phyloP scores from a whole-genome alignment of 2,329 filamentous ascomycete species.

The Epichloe amarillans region DNA sequence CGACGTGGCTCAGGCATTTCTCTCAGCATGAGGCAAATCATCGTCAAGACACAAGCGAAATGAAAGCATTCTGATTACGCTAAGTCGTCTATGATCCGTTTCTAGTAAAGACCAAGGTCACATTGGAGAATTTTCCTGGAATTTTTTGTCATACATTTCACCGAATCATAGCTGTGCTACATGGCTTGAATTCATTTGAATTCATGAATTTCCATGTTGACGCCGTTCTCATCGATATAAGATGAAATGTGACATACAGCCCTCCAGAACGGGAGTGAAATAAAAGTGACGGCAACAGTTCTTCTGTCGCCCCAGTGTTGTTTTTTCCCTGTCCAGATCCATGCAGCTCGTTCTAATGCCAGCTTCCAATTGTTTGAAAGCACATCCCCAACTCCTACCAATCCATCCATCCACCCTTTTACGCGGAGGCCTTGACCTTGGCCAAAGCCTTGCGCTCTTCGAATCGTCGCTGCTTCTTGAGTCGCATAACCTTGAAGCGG shows the following conservation, averaged over 20 bases:
- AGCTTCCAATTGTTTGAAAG: slow-evolving; percentile 19
- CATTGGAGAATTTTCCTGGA: not conserved
- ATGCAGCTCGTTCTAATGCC: slow-evolving; percentile 25
- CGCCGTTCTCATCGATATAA: slow-evolving; percentile 47
- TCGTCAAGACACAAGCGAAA: too few relatives aligned
- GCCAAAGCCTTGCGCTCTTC: slow-evolving; percentile 94
- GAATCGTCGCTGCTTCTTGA: slow-evolving; percentile 99
- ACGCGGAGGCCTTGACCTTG: slow-evolving; percentile 77
- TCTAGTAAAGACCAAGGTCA: not conserved
- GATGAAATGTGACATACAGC: slow-evolving; percentile 51
- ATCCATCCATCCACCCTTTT: slow-evolving; percentile 28
- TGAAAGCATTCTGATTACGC: not conserved
- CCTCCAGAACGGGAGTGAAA: slow-evolving; percentile 38
- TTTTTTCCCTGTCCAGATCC: slow-evolving; percentile 20
- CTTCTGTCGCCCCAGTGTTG: slow-evolving; percentile 24
- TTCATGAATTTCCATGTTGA: slow-evolving; percentile 50
- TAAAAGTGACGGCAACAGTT: slow-evolving; percentile 28
- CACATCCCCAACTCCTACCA: slow-evolving; percentile 14
- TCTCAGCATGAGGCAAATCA: not conserved
- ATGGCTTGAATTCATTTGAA: slow-evolving; percentile 28
- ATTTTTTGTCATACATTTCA: slow-evolving; percentile 3
- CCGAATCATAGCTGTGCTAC: slow-evolving; percentile 13
- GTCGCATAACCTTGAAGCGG: slow-evolving; percentile 98
- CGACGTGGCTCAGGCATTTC: not conserved
- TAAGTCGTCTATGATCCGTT: too few relatives aligned